These are phyloP conservation scores for Pholiota adiposa DNA, from an alignment of 1,284 basidiomycete genomes.

Conservation along the genomic window DNA sequence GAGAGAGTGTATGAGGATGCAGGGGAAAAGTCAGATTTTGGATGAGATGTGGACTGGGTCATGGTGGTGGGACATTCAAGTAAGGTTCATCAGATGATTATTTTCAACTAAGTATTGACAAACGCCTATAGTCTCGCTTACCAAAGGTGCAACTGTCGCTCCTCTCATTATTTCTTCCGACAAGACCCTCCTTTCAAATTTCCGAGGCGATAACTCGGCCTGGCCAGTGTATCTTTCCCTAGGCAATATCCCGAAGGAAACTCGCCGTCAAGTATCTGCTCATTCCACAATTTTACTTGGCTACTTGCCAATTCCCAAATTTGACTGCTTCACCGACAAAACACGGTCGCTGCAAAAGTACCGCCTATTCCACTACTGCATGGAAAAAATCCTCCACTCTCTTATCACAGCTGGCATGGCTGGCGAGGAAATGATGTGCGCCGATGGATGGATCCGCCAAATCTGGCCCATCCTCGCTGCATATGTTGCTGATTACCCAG, in stretches of 20 bases:
- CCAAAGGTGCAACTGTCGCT: conserved; percentile 33
- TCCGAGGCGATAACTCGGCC: conserved; percentile 36
- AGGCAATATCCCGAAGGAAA: conserved; percentile 39
- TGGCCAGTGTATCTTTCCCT: conserved; percentile 43
- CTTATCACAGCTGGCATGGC: conserved; percentile 37
- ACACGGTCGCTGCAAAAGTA: conserved; percentile 19
- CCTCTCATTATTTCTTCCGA: conserved; percentile 43
- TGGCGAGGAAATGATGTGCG: conserved; percentile 38
- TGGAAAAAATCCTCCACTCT: conserved; percentile 37
- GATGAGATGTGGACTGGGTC: too few relatives aligned
- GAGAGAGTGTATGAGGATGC: too few relatives aligned
- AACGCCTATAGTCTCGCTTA: too few relatives aligned
- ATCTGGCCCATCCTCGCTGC: conserved; percentile 29
- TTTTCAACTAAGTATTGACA: too few relatives aligned
- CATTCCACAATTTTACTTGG: conserved; percentile 37
- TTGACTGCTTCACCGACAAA: conserved; percentile 36
- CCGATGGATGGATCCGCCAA: conserved; percentile 35
- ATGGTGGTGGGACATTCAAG: too few relatives aligned
- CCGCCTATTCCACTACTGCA: conserved; percentile 43
- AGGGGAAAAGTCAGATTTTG: too few relatives aligned
- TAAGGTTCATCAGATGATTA: too few relatives aligned
- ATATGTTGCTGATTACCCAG: conserved; percentile 42
- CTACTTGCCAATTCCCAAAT: conserved; percentile 43
- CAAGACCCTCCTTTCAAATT: conserved; percentile 39
- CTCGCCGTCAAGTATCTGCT: conserved; percentile 17